These are phyloP conservation scores for Rehmannia glutinosa DNA, from an alignment of 257 asterid species.

Conservation along the genomic window DNA sequence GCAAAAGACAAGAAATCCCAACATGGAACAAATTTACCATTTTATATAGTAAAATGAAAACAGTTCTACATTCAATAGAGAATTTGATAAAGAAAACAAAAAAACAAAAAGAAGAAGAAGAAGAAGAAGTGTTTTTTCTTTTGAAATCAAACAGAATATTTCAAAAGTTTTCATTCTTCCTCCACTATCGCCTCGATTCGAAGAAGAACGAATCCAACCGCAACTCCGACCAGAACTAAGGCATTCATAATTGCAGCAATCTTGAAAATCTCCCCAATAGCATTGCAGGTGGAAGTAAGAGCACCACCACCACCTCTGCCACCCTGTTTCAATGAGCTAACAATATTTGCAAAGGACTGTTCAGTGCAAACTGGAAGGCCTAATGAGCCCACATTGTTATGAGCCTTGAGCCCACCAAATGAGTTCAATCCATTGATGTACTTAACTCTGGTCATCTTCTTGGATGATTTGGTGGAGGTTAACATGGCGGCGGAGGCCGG, in stretches of 20 bases:
- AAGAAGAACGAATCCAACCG: slow-evolving; percentile 82
- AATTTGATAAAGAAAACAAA: too few relatives aligned
- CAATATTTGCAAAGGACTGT: slow-evolving; percentile 60
- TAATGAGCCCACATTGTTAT: slow-evolving; percentile 49
- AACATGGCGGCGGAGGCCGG: slow-evolving; percentile 34
- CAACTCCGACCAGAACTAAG: slow-evolving; percentile 74
- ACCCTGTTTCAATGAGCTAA: slow-evolving; percentile 40
- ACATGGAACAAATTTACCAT: too few relatives aligned
- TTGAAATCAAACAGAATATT: too few relatives aligned
- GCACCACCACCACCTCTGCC: too few relatives aligned
- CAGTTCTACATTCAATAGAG: too few relatives aligned
- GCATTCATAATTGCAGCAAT: slow-evolving; percentile 63
- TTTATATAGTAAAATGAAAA: too few relatives aligned
- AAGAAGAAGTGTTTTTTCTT: too few relatives aligned
- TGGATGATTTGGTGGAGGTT: slow-evolving; percentile 27
- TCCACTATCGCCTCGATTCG: slow-evolving; percentile 67
- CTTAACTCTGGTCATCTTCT: slow-evolving; percentile 40
- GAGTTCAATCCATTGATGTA: slow-evolving; percentile 64
- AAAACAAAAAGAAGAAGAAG: too few relatives aligned
- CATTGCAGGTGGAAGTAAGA: slow-evolving; percentile 56
- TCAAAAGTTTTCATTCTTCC: slow-evolving; percentile 81
- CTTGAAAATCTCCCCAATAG: slow-evolving; percentile 59
- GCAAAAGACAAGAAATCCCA: too few relatives aligned
- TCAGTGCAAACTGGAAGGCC: slow-evolving; percentile 60
- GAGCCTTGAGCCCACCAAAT: slow-evolving; percentile 83